Evolutionary conservation across 495 filamentous ascomycete genomes (phyloP), one percentile per base, ranked within the genome.

Genomic region (Zalerion maritima): DNA sequence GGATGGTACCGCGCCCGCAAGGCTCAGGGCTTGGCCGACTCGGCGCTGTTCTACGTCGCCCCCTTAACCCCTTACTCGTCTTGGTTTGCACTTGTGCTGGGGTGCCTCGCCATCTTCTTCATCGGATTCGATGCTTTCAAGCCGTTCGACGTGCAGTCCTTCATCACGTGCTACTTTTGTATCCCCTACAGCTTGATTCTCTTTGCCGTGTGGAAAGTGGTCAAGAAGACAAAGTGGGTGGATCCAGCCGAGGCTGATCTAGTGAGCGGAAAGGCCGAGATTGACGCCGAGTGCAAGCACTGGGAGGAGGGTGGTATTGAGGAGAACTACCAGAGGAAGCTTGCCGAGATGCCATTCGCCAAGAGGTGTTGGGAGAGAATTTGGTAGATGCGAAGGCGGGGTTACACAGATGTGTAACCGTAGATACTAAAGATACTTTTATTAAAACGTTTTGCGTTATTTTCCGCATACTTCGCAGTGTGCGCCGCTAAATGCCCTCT

Each of bases 1-100:
- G 76, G 50, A 52, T 92, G 91, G 43, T 64, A 84, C 15, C 60
- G 64, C 0, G 84, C 75, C 0, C 76, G 82, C 32, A 62, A 62
- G 26, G 84, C 72, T 2, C 84, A 91, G 51, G 60, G 64, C 24
- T 54, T 91, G n/a, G 62, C 67, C 0, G 52, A 81, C 35, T 51
- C 56, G 4, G 57, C 62, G 30, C 59, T 91, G 43, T 72, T 78
- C 1, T 91, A 81, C 52, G 64, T 63, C 3, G 79, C 84, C 2
- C 78, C 78, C 0, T 61, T 91, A 3, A 76, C 82, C 1, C 45
- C 65, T 1, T 62, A 39, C 18, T 83, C 80, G 1, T 82, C 79
- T 0, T 78, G 70, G 37, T 36, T 52, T 28, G 80, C 79, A 2
- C 62, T 89, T 2, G 48, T 63, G 39, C 54, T 65, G 12, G 73